These are phyloP conservation scores for Termitomyces bulborhizus DNA, from an alignment of 768 basidiomycete genomes.

Conservation along the genomic window DNA sequence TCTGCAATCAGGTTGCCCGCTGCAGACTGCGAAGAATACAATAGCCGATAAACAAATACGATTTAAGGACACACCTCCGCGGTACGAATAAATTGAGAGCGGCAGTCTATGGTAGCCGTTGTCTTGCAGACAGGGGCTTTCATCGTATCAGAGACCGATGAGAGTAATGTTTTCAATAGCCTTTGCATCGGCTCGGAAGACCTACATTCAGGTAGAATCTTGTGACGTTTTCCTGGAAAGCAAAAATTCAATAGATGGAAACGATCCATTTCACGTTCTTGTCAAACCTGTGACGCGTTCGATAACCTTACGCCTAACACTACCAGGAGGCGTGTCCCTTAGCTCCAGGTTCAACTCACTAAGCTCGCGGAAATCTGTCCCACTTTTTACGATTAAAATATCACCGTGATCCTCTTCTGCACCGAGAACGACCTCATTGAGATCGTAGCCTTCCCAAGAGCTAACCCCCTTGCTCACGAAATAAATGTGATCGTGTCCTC, in stretches of 20 bases:
- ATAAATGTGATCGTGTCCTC: constrained; percentile 88
- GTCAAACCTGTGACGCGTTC: constrained; percentile 50
- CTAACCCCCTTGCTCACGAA: constrained; percentile 62
- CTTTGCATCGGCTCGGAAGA: constrained; percentile 49
- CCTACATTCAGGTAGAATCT: constrained; percentile 50
- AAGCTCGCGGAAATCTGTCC: constrained; percentile 84
- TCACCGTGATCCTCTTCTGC: constrained; percentile 70
- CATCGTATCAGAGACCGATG: constrained; percentile 61
- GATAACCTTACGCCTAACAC: constrained; percentile 61
- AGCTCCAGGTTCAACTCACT: constrained; percentile 70
- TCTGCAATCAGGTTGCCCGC: constrained; percentile 84
- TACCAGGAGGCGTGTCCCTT: constrained; percentile 49
- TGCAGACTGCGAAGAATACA: constrained; percentile 43
- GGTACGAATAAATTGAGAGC: constrained; percentile 70
- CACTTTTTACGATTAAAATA: constrained; percentile 75
- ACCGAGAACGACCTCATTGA: constrained; percentile 46
- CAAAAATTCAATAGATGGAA: background rate
- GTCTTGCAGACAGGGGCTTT: constrained; percentile 74
- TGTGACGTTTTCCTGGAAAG: constrained; percentile 57
- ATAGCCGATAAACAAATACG: background rate
- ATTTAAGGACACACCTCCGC: constrained; percentile 44
- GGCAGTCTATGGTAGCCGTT: constrained; percentile 60
- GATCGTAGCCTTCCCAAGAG: constrained; percentile 62
- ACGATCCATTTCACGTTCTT: background rate
- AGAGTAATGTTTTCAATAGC: constrained; percentile 58